phyloP scores from a whole-genome alignment of 345 rosid genomes.

The Citrus glauca region DNA sequence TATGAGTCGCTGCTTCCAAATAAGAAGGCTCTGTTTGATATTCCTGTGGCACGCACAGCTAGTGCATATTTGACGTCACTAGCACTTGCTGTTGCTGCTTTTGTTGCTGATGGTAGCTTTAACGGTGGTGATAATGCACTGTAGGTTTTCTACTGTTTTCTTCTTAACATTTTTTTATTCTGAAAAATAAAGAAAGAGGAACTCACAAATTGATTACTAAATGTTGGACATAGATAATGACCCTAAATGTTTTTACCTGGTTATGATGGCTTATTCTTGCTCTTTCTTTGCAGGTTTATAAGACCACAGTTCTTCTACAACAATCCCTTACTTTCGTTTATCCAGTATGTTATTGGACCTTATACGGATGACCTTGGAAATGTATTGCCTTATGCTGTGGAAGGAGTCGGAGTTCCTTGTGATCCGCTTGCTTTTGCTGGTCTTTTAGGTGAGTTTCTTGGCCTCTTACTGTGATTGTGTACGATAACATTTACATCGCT shows the following conservation, averaged over 20 bases:
- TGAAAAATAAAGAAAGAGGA: not conserved
- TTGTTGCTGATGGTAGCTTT: slow-evolving; percentile 79
- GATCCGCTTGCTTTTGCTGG: slow-evolving; percentile 98
- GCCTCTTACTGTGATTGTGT: not conserved
- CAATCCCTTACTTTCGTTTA: slow-evolving; percentile 79
- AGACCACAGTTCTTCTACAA: slow-evolving; percentile 90
- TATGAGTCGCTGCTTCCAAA: slow-evolving; percentile 87
- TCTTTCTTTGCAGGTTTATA: slow-evolving; percentile 54
- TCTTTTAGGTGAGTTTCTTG: slow-evolving; percentile 61
- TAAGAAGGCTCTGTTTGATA: slow-evolving; percentile 78
- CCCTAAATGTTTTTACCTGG: not conserved
- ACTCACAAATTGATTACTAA: not conserved
- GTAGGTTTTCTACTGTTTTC: slow-evolving; percentile 39
- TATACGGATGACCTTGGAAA: slow-evolving; percentile 90
- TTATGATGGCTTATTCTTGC: not conserved
- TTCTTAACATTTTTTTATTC: not conserved
- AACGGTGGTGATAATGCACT: slow-evolving; percentile 91
- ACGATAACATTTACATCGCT: not conserved
- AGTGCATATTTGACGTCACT: slow-evolving; percentile 85
- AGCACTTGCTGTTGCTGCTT: slow-evolving; percentile 68
- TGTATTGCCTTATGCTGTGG: slow-evolving; percentile 88
- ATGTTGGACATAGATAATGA: not conserved
- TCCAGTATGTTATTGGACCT: slow-evolving; percentile 86
- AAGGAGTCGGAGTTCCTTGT: slow-evolving; percentile 88
- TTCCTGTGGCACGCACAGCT: slow-evolving; percentile 88